These are phyloP conservation scores for Chalaropsis thielavioides DNA, from an alignment of 2,329 filamentous ascomycete species.

Conservation along the genomic window DNA sequence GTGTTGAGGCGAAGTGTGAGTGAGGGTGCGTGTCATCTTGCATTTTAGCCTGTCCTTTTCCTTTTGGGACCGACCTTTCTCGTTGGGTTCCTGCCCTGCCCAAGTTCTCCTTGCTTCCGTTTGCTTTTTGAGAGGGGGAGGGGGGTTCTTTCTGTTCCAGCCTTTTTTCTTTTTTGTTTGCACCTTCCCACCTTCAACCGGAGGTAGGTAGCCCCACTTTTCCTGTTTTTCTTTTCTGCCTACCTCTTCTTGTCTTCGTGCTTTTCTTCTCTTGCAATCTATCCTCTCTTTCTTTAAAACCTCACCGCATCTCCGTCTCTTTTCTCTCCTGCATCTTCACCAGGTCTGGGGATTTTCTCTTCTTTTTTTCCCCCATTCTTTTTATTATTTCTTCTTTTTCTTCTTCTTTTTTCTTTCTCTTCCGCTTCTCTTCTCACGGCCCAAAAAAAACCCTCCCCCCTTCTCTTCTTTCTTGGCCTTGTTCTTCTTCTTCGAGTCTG, in stretches of 20 bases:
- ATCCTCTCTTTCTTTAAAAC: slow-evolving; percentile 6
- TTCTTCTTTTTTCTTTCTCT: slow-evolving; percentile 9
- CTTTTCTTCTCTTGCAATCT: slow-evolving; percentile 2
- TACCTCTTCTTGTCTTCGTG: not conserved
- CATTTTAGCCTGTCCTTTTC: not conserved
- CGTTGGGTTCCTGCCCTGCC: not conserved
- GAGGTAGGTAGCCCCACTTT: not conserved
- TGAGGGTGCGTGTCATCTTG: slow-evolving; percentile 1
- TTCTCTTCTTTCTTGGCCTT: slow-evolving; percentile 11
- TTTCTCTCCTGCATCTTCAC: not conserved
- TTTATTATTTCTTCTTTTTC: slow-evolving; percentile 10
- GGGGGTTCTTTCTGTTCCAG: not conserved
- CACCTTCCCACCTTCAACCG: not conserved
- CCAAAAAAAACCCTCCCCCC: slow-evolving; percentile 11
- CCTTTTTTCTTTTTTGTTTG: slow-evolving; percentile 2
- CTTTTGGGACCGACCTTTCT: not conserved
- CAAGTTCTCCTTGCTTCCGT: not conserved
- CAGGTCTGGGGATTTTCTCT: not conserved
- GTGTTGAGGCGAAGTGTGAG: not conserved
- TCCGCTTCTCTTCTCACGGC: slow-evolving; percentile 8
- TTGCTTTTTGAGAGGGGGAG: not conserved
- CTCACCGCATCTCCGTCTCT: slow-evolving; percentile 14
- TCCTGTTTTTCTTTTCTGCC: not conserved
- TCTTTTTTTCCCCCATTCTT: slow-evolving; percentile 8
- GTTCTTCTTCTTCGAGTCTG: slow-evolving; percentile 14